Evolutionary conservation across 2,329 filamentous ascomycete genomes (phyloP).

Genomic region (Trichophyton simii): DNA sequence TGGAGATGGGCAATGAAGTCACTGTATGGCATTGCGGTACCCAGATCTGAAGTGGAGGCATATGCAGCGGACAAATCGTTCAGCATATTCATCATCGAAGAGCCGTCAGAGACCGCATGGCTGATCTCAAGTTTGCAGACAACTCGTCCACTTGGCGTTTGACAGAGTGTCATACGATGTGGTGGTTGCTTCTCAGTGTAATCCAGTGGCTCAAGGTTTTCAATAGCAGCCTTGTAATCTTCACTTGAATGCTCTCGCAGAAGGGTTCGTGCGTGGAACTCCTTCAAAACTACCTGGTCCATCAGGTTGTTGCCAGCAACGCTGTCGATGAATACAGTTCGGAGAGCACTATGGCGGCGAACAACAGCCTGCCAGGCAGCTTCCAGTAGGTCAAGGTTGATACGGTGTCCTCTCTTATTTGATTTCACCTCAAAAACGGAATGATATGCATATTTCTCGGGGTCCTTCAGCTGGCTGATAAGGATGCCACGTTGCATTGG

Average conservation of each 20-base stretch:
- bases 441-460: conserved; percentile 26
- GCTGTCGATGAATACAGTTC: conserved; percentile 26
- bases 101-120: conserved; percentile 28
- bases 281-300: conserved; percentile 27
- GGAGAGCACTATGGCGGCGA: conserved; percentile 23
- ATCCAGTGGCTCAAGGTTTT: conserved; percentile 19
- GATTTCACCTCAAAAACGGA: conserved; percentile 25
- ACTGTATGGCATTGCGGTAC: conserved; percentile 23
- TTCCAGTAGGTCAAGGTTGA: conserved; percentile 21
- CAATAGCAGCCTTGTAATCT: conserved; percentile 16
- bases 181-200: conserved; percentile 21
- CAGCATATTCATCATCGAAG: conserved; percentile 23
- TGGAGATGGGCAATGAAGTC: conserved; percentile 28
- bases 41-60: conserved; percentile 18
- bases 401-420: conserved; percentile 8
- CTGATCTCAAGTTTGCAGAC: conserved; percentile 28
- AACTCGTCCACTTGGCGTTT: conserved; percentile 20
- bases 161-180: conserved; percentile 27
- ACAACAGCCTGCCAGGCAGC: conserved; percentile 25
- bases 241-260: conserved; percentile 22
- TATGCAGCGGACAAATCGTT: conserved; percentile 24
- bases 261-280: conserved; percentile 17
- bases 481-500: conserved; percentile 28
- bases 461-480: conserved; percentile 27
- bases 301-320: conserved; percentile 24